These are phyloP conservation scores for Streptanthus diversifolius DNA, from an alignment of 345 rosid species.

Conservation along the genomic window DNA sequence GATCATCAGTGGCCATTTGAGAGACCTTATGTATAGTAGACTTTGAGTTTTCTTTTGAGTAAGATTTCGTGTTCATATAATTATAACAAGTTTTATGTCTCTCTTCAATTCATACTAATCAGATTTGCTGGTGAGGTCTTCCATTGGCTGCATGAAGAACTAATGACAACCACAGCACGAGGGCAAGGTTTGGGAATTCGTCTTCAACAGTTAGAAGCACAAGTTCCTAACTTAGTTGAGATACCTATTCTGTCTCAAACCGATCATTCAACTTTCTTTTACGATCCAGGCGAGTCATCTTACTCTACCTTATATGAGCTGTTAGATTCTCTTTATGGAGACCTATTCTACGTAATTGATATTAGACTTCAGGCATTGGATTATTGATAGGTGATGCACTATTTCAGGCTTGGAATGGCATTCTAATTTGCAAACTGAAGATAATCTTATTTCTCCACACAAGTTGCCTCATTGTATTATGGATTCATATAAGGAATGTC, in stretches of 20 bases:
- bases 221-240: slow-evolving; percentile 61
- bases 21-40: neutral
- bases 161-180: slow-evolving; percentile 70
- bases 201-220: slow-evolving; percentile 77
- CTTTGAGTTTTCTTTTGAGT: too few species aligned
- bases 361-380: neutral
- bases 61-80: too few species aligned
- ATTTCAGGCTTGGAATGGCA: slow-evolving; percentile 75
- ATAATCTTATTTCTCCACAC: slow-evolving; percentile 55
- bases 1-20: neutral
- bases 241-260: slow-evolving; percentile 70
- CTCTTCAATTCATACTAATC: neutral
- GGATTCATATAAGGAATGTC: slow-evolving; percentile 87
- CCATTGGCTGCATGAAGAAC: slow-evolving; percentile 78
- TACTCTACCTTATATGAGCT: neutral
- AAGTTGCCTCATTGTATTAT: slow-evolving; percentile 86
- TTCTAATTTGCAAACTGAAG: slow-evolving; percentile 52
- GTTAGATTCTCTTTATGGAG: neutral
- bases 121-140: slow-evolving; percentile 97
- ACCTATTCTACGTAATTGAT: neutral
- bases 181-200: slow-evolving; percentile 76
- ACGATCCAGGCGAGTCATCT: slow-evolving; percentile 35
- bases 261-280: slow-evolving; percentile 51
- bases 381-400: neutral
- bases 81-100: too few species aligned